phyloP scores from a whole-genome alignment of 805 yeast species.

The Saccharomycopsis javanensis region DNA sequence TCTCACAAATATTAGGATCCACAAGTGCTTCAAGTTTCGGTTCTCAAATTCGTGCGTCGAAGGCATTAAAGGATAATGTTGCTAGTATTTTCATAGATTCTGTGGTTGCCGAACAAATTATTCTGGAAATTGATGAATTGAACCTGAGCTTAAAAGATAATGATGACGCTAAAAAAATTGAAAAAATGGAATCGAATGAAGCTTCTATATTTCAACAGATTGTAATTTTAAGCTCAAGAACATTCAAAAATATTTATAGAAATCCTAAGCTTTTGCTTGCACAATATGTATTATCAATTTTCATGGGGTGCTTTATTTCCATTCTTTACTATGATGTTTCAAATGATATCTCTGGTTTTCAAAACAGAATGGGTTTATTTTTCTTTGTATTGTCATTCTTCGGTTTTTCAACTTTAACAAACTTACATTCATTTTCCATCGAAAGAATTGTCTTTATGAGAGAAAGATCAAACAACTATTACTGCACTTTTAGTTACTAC shows the following conservation, averaged over 20 bases:
- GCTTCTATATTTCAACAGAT: slow-evolving; percentile 50
- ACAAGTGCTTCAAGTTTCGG: slow-evolving; percentile 9
- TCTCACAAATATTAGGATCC: slow-evolving; percentile 15
- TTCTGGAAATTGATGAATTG: slow-evolving; percentile 7
- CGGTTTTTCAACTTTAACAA: slow-evolving; percentile 90
- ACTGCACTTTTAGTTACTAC: slow-evolving; percentile 79
- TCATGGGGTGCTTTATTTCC: slow-evolving; percentile 80
- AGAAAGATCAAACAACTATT: slow-evolving; percentile 91
- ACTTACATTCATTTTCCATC: slow-evolving; percentile 76
- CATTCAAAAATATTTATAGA: slow-evolving; percentile 86
- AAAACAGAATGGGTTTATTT: slow-evolving; percentile 86
- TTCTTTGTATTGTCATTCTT: slow-evolving; percentile 85
- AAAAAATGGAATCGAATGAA: slow-evolving; percentile 11
- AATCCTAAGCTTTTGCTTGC: slow-evolving; percentile 83
- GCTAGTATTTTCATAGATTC: slow-evolving; percentile 11
- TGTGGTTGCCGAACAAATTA: slow-evolving; percentile 17
- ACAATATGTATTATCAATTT: slow-evolving; percentile 67
- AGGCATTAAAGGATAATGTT: background rate
- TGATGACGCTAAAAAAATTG: slow-evolving; percentile 23
- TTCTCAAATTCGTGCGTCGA: background rate
- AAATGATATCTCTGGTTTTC: slow-evolving; percentile 93
- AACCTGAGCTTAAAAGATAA: slow-evolving; percentile 6
- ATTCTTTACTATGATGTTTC: slow-evolving; percentile 70
- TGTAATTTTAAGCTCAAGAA: slow-evolving; percentile 67
- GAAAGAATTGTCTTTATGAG: slow-evolving; percentile 86